Base-by-base conservation (phyloP, 1,284 basidiomycete species). In the Ceratorhiza oryzae-sativae region DNA sequence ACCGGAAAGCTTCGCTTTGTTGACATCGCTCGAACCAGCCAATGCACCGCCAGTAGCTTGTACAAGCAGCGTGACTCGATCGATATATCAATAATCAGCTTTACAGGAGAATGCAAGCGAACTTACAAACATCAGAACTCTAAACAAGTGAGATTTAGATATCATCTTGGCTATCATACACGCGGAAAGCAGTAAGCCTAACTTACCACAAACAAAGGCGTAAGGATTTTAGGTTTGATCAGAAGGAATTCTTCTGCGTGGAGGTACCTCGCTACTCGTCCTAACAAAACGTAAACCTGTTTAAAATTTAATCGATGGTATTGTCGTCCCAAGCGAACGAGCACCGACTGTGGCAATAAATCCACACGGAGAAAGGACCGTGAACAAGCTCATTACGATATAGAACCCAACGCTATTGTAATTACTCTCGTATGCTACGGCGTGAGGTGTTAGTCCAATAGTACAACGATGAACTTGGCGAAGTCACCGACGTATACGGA, bases 71-170 rank as follows among this genome's bases (percentile, higher is more conserved):
- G 60, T 62, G 10, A 62, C 56, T 58, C 10, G 36, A 4, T 8
- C 8, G 39, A 25, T 23, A 12, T 41, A 25, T 3, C 8, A 25
- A 45, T 48, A 32, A 34, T 12, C 25, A n/a, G 10, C 25, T 46
- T 12, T 18, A n/a, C n/a, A 18, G 15, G n/a, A 15, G 18, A 60
- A 42, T 2, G 13, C 18, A n/a, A 20, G 34, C 25, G 10, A 4
- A 49, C 61, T 34, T 36, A 63, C 61, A n/a, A 42, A 56, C 39
- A 25, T 68, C 65, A 15, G 65, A 68, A 25, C 25, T 56, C 60
- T 63, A 13, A 5, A n/a, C n/a, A n/a, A n/a, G n/a, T n/a, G n/a
- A n/a, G n/a, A n/a, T n/a, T n/a, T n/a, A n/a, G n/a, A n/a, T n/a
- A n/a, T n/a, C n/a, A n/a, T n/a, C n/a, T n/a, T n/a, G n/a, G n/a